These are phyloP conservation scores for Medicago truncatula DNA, from an alignment of 306 rosid genomes.

Conservation along the genomic window DNA sequence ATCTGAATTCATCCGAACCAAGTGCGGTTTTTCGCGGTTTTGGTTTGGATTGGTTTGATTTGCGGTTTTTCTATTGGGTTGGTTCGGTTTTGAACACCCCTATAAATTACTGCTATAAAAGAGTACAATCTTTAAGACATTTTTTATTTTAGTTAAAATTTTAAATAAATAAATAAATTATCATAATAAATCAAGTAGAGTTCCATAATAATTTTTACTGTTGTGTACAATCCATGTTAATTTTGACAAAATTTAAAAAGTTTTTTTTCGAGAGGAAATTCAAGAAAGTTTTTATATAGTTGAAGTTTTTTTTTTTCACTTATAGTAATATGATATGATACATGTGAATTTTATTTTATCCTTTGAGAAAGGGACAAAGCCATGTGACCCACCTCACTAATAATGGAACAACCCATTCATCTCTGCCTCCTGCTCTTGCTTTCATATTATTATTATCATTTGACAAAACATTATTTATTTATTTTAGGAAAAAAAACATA, in stretches of 20 bases:
- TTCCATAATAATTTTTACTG: neutral
- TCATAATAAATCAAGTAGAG: neutral
- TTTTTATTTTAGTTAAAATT: no score
- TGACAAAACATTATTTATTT: neutral
- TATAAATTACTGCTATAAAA: no score
- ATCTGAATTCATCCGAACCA: no score
- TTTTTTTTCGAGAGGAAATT: no score
- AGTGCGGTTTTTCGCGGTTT: no score
- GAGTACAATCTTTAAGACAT: no score
- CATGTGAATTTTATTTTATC: conserved; percentile 11
- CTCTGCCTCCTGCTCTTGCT: neutral
- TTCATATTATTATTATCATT: neutral
- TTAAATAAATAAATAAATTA: no score
- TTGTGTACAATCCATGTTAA: neutral
- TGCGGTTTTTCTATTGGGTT: no score
- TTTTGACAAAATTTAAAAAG: neutral
- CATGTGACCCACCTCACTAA: conserved; percentile 51
- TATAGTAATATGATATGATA: neutral
- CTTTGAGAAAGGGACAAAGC: conserved; percentile 35
- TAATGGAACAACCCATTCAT: conserved; percentile 44
- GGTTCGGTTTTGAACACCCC: no score
- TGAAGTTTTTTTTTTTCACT: neutral
- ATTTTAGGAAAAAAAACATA: neutral
- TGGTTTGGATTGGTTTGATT: no score
- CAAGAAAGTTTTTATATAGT: neutral